Evolutionary conservation across 139 green algal species (phyloP), one percentile per base, ranked within the genome.

Genomic region (Chlorella sp.): DNA sequence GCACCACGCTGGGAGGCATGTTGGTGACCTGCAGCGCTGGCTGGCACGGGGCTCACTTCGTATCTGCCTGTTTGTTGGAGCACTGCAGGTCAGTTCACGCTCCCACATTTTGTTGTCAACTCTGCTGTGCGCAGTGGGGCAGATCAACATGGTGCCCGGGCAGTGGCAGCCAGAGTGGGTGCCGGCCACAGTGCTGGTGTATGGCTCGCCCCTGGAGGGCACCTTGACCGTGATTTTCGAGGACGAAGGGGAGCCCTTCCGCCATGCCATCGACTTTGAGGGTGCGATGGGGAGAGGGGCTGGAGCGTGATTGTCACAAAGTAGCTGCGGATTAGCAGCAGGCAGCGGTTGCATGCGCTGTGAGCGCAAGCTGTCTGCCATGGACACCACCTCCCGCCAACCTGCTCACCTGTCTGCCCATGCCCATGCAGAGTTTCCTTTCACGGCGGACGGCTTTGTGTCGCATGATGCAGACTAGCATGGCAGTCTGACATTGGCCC

Each of bases 251-350:
- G 38, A 83, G 78, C 78, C 78, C 34, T 74, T 74, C 39, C 26
- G n/a, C 25, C 78, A 83, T 18, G 78, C 78, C 15, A 83, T 83
- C 39, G 78, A 83, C 60, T 51, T 69, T 16, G 23, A 79, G 3
- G 72, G 72, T 79, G 72, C 26, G 70, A 9, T 51, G 44, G 44
- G 44, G 7, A 51, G 44, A 51, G 44, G 44, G 44, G 9, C 44
- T 51, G 44, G 44, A 16, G n/a, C n/a, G n/a, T n/a, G n/a, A n/a
- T n/a, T n/a, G n/a, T n/a, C n/a, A n/a, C n/a, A n/a, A n/a, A n/a
- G n/a, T n/a, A n/a, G n/a, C n/a, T n/a, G n/a, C n/a, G n/a, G n/a
- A n/a, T n/a, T n/a, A n/a, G n/a, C n/a, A n/a, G n/a, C n/a, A n/a
- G n/a, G n/a, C n/a, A n/a, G n/a, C n/a, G n/a, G n/a, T n/a, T n/a